phyloP scores from a whole-genome alignment of 2,329 filamentous ascomycete species.

The Biscogniauxia mediterranea region DNA sequence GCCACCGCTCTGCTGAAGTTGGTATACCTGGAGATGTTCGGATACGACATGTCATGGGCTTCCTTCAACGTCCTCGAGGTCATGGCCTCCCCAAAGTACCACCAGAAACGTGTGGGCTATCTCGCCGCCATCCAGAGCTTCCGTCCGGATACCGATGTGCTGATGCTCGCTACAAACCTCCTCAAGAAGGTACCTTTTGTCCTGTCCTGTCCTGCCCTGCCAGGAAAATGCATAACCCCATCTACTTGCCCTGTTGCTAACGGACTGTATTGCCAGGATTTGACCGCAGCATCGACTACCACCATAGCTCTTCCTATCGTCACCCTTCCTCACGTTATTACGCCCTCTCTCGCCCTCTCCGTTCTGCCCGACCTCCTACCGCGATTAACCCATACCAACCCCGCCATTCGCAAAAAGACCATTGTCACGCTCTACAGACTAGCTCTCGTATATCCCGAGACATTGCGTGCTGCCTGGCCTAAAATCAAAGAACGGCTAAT shows the following conservation, averaged over 20 bases:
- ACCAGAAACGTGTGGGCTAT: constrained; percentile 94
- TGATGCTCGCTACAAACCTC: constrained; percentile 96
- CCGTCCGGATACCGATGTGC: constrained; percentile 88
- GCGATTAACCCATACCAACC: constrained; percentile 79
- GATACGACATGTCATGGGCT: constrained; percentile 99
- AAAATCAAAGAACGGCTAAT: constrained; percentile 94
- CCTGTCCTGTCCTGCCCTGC: background rate
- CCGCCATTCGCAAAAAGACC: constrained; percentile 90
- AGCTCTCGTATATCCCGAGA: constrained; percentile 94
- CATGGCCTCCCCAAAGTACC: constrained; percentile 94
- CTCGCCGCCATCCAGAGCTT: constrained; percentile 95
- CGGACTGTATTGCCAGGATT: constrained; percentile 51
- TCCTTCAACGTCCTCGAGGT: constrained; percentile 98
- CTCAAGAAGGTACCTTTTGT: constrained; percentile 91
- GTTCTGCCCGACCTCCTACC: constrained; percentile 84
- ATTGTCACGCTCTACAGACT: constrained; percentile 91
- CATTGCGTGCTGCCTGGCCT: constrained; percentile 87
- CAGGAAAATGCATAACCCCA: background rate
- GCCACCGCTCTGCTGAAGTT: constrained; percentile 93
- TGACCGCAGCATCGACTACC: constrained; percentile 68
- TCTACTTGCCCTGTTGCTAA: constrained; percentile 3
- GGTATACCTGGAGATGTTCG: constrained; percentile 98
- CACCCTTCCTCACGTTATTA: constrained; percentile 93
- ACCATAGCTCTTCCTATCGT: constrained; percentile 83
- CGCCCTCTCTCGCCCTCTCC: constrained; percentile 85